Base-by-base conservation (phyloP, 441 rosid species). In the Heliophila coronopifolia region DNA sequence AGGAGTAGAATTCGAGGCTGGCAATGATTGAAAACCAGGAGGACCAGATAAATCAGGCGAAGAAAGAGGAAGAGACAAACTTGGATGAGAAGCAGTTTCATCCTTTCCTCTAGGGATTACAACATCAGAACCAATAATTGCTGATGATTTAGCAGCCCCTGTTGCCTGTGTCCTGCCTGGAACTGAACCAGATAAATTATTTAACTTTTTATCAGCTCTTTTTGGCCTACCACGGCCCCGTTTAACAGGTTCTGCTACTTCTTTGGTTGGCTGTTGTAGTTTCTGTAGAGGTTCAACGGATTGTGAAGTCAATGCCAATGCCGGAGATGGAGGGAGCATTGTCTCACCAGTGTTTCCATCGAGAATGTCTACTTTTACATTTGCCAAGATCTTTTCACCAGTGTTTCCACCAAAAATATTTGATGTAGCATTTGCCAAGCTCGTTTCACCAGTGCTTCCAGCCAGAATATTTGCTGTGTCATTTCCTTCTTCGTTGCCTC, bases 211-310 rank as follows among this genome's bases (percentile, higher is more conserved):
- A 47, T 75, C 81, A 7, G 63, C 78, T 67, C 94, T 78, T 66
- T 83, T 79, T 13, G 95, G 97, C 70, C 97, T 81, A 51, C 97
- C 97, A 70, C 97, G 91, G 13, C 97, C 95, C 54, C 97, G 71
- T 71, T 83, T 89, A 24, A 83, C 66, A 57, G 95, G 95, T 35
- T 83, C 83, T 24, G 82, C 78, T 50, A 59, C 75, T 60, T 89
- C 88, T 35, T 71, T 75, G 59, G 39, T 66, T 65, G 60, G 77
- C 3, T 58, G 77, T 16, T 61, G 60, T 18, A 57, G 46, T 40
- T 43, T 47, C 11, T 59, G 59, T 19, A 20, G 35, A 23, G 36
- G 30, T 61, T 70, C 81, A 56, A 32, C 34, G 39, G 79, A 60
- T 54, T 77, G 84, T 5, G 52, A 30, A 40, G 41, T 41, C 65